Conservation (phyloP, 192 early-diverging fungal species). For the Coemansia furcata region DNA sequence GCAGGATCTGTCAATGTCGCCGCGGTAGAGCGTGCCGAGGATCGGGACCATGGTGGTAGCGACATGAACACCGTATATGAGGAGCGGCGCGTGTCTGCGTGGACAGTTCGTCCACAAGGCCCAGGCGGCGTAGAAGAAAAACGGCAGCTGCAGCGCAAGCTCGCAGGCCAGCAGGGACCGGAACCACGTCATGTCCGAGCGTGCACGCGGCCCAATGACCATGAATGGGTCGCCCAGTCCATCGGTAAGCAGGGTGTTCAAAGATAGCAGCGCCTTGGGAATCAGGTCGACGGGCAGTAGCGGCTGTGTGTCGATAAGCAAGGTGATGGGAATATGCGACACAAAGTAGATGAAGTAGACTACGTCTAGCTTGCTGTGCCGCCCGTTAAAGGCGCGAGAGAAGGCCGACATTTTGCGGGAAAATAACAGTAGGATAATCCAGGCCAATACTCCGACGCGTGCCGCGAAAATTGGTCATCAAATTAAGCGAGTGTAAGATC, state of each 20-base stretch:
- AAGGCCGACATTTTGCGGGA: neutral
- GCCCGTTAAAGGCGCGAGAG: slow-evolving; percentile 14
- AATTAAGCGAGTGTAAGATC: neutral
- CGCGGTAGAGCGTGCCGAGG: slow-evolving; percentile 56
- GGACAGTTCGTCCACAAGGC: slow-evolving; percentile 52
- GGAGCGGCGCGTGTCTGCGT: slow-evolving; percentile 46
- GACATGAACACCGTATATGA: slow-evolving; percentile 72
- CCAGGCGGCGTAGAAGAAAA: slow-evolving; percentile 64
- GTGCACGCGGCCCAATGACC: slow-evolving; percentile 23
- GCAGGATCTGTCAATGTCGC: slow-evolving; percentile 46
- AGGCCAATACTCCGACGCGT: neutral
- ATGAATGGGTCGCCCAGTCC: slow-evolving; percentile 66
- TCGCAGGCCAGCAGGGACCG: slow-evolving; percentile 61
- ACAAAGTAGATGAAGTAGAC: slow-evolving; percentile 66
- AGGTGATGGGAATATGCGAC: slow-evolving; percentile 69
- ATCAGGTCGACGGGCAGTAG: slow-evolving; percentile 49
- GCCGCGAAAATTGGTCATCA: neutral
- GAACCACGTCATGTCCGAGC: slow-evolving; percentile 61
- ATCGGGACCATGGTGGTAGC: slow-evolving; percentile 64
- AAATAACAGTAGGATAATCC: neutral
- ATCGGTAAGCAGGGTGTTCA: slow-evolving; percentile 51
- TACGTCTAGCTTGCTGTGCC: slow-evolving; percentile 55
- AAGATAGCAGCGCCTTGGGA: slow-evolving; percentile 28
- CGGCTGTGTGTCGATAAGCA: slow-evolving; percentile 58
- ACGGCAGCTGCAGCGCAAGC: slow-evolving; percentile 62